phyloP scores from a whole-genome alignment of 257 asterid genomes.

The Galeopsis tetrahit region DNA sequence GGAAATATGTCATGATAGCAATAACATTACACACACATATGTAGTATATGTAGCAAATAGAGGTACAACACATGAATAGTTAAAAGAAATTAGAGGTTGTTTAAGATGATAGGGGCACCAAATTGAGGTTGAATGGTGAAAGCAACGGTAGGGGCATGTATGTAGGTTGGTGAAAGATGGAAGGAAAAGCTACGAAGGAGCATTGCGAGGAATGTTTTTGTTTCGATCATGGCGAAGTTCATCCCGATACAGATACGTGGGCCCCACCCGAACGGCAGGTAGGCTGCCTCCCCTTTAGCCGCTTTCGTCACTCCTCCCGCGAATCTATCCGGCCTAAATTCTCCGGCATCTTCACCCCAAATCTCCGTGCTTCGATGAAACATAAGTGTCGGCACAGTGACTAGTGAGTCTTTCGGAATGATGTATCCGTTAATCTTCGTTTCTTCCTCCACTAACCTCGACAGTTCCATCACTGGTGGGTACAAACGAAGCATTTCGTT shows the following conservation, averaged over 20 bases:
- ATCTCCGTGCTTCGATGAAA: not conserved
- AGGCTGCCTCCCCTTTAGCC: not conserved
- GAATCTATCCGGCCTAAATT: not conserved
- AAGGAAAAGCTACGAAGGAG: not conserved
- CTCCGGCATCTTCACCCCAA: conserved; percentile 16
- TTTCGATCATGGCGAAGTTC: conserved; percentile 1
- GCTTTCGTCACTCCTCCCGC: not conserved
- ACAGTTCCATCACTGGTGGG: conserved; percentile 9
- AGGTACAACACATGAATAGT: too few species aligned
- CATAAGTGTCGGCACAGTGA: not conserved
- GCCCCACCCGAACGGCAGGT: conserved; percentile 21
- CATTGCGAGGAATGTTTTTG: not conserved
- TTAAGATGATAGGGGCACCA: not conserved
- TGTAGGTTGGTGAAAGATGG: not conserved
- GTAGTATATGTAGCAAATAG: too few species aligned
- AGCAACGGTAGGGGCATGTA: conserved; percentile 13
- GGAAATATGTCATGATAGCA: not conserved
- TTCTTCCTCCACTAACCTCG: not conserved
- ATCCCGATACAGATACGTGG: conserved; percentile 6
- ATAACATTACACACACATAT: not conserved
- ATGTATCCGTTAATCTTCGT: not conserved
- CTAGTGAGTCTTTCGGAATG: conserved; percentile 5
- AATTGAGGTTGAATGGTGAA: conserved; percentile 12
- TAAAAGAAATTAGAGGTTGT: not conserved
- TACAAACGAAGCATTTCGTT: conserved; percentile 11